Percentiles rank a stretch among this genome's conserved stretches.
Conservation (phyloP, 495 filamentous ascomycete species). For the Neurospora sp. region DNA sequence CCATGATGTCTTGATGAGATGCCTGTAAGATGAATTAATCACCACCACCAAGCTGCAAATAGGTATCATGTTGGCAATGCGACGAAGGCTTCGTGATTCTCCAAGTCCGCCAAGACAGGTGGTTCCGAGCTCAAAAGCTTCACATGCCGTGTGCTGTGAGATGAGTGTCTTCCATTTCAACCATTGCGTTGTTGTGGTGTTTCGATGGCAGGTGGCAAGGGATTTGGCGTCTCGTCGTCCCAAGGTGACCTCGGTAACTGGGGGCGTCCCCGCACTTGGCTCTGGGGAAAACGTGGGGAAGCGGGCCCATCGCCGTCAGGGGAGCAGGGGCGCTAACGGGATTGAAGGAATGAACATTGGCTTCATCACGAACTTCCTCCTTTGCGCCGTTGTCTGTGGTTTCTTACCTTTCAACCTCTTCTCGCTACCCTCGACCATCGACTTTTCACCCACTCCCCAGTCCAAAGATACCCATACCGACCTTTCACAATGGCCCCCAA, state of each 20-base stretch:
- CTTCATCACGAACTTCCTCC: not conserved
- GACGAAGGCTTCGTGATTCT: not conserved
- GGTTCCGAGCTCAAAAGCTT: not conserved
- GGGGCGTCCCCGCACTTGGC: not conserved
- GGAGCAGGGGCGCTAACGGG: not conserved
- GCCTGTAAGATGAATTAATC: not conserved
- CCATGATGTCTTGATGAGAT: not conserved
- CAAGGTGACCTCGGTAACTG: not conserved
- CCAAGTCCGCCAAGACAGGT: not conserved
- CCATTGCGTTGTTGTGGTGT: not conserved
- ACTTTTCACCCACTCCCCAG: not conserved
- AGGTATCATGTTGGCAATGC: not conserved
- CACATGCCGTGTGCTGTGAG: not conserved
- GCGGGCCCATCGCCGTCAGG: not conserved
- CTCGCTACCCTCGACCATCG: not conserved
- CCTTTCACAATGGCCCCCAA: conserved; percentile 32
- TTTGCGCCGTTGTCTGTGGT: not conserved
- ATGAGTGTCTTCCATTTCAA: not conserved
- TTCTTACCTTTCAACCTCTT: not conserved
- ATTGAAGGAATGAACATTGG: not conserved
- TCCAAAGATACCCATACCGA: not conserved
- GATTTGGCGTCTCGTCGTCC: not conserved
- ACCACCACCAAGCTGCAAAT: not conserved
- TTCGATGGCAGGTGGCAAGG: not conserved
- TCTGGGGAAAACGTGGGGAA: not conserved